A percentile compares a stretch with the other conserved stretches of the same genome.
Conservation (phyloP, 2,329 filamentous ascomycete species). For the Pestalotiopsis sp. region DNA sequence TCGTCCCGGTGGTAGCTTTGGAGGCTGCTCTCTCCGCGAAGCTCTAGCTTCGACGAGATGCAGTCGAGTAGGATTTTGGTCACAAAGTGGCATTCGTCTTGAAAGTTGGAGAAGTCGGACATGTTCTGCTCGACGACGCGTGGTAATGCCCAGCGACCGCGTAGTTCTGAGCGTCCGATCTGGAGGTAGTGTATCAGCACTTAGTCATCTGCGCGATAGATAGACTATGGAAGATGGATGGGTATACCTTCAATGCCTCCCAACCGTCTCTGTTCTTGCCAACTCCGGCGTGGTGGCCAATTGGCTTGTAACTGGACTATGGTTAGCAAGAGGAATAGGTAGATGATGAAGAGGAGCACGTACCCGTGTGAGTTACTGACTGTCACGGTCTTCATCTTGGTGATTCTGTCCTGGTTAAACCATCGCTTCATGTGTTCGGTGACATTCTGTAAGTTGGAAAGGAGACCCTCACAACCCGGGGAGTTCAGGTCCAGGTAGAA, state of each 20-base stretch:
- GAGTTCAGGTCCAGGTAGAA: not conserved
- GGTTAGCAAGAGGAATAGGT: no score
- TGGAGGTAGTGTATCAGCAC: not conserved
- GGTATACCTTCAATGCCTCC: not conserved
- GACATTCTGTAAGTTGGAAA: not conserved
- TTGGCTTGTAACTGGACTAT: not conserved
- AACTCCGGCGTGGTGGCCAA: not conserved
- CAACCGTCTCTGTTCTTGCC: not conserved
- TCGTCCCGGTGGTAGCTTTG: constrained; percentile 11
- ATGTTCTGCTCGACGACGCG: constrained; percentile 3
- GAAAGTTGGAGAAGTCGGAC: constrained; percentile 1
- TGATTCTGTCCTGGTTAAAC: not conserved
- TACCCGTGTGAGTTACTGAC: not conserved
- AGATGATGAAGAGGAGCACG: not conserved
- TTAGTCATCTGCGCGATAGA: not conserved
- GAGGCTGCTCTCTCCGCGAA: not conserved
- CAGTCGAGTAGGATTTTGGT: constrained; percentile 10
- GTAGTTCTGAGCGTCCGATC: constrained; percentile 2
- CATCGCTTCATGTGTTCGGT: not conserved
- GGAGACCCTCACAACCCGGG: not conserved
- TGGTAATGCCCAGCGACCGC: constrained; percentile 10
- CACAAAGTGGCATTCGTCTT: constrained; percentile 7
- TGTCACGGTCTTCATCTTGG: not conserved
- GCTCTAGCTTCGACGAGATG: constrained; percentile 6
- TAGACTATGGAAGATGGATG: not conserved